These are phyloP conservation scores for Citropsis articulata DNA, from an alignment of 345 rosid species.

Conservation along the genomic window DNA sequence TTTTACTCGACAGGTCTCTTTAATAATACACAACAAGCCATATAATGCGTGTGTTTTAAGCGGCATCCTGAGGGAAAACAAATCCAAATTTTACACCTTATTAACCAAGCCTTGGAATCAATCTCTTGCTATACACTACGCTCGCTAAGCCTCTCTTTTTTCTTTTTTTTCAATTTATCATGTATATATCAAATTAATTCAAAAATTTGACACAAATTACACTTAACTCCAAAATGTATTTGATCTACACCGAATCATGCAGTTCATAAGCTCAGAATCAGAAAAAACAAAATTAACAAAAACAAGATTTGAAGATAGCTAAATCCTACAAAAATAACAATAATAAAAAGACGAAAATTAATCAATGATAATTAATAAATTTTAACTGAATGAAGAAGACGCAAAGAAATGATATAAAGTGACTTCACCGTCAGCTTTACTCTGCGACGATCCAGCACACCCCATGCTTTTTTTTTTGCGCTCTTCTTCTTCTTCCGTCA, in stretches of 20 bases:
- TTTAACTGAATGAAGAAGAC: not conserved
- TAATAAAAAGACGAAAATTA: too few species aligned
- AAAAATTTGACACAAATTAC: not conserved
- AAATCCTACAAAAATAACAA: too few species aligned
- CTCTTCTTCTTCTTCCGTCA: not conserved
- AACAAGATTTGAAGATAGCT: too few species aligned
- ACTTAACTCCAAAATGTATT: not conserved
- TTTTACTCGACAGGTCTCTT: not conserved
- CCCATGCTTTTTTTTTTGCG: conserved; percentile 41
- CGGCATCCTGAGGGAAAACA: not conserved
- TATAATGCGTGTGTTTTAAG: not conserved
- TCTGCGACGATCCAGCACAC: conserved; percentile 74
- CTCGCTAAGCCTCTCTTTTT: not conserved
- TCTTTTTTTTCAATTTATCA: too few species aligned
- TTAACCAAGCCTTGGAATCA: not conserved
- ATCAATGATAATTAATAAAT: not conserved
- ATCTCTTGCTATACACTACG: not conserved
- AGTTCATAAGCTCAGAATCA: not conserved
- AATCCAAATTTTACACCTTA: not conserved
- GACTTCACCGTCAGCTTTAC: conserved; percentile 57
- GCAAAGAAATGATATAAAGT: not conserved
- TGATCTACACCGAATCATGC: not conserved
- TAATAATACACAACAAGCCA: not conserved
- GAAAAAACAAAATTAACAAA: not conserved
- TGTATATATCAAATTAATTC: not conserved